Evolutionary conservation across 164 flowering plant species (phyloP).

Genomic region (Chimonanthus salicifolius): DNA sequence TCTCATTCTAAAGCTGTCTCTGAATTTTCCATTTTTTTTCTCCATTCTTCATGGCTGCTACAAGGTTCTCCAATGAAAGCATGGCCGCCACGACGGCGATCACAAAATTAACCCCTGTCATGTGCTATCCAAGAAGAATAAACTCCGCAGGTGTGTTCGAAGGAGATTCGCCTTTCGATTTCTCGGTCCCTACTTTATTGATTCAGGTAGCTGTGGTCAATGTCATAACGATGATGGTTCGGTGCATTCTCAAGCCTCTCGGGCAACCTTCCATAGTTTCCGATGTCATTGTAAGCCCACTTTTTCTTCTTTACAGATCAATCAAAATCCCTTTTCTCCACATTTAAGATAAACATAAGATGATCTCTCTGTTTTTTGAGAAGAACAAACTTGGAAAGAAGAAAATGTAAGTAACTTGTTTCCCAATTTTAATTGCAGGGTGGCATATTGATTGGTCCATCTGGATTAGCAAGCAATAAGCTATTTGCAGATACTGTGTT

Average conservation of each 20-base stretch:
- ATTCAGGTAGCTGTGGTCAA: conserved; percentile 5
- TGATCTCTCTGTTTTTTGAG: neutral
- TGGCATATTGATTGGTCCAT: conserved; percentile 60
- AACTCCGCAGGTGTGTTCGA: too few species aligned
- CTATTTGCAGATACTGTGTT: conserved; percentile 20
- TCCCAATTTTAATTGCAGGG: neutral
- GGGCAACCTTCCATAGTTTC: conserved; percentile 21
- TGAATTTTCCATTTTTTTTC: too few species aligned
- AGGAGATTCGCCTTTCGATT: conserved; percentile 7
- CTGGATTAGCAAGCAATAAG: conserved; percentile 33
- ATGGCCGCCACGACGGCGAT: too few species aligned
- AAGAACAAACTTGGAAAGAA: neutral
- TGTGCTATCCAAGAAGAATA: too few species aligned
- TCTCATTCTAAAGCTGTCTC: too few species aligned
- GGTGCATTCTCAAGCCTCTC: conserved; percentile 19
- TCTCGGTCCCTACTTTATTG: conserved; percentile 15
- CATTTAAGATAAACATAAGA: neutral
- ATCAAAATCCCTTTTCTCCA: neutral
- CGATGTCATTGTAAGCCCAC: conserved; percentile 19
- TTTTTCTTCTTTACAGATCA: neutral
- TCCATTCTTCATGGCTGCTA: too few species aligned
- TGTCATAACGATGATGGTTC: conserved; percentile 5
- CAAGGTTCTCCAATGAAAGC: too few species aligned
- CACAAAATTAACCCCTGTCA: too few species aligned
- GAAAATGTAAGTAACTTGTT: neutral